phyloP scores from a whole-genome alignment of 2,329 filamentous ascomycete species.

The Diaporthe aspalathi region DNA sequence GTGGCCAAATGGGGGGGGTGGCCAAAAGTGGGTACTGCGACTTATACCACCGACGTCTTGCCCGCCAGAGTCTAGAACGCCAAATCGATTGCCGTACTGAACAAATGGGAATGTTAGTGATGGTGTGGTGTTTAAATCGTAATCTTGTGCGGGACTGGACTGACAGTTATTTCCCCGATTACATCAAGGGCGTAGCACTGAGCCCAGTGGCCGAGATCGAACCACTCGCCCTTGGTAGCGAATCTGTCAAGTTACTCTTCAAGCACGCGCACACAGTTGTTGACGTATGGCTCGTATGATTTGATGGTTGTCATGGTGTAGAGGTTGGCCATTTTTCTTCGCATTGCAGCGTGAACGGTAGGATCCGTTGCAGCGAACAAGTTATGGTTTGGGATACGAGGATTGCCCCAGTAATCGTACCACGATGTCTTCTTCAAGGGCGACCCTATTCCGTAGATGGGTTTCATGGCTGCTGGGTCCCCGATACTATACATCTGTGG shows the following conservation, averaged over 20 bases:
- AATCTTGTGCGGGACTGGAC: not conserved
- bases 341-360: not conserved
- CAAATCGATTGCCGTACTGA: constrained; percentile 7
- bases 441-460: constrained; percentile 9
- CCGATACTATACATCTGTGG: constrained; percentile 12
- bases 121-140: not conserved
- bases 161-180: constrained; percentile 15
- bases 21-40: too few species aligned
- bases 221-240: not conserved
- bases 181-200: constrained; percentile 24
- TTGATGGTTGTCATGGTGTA: constrained; percentile 21
- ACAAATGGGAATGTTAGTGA: not conserved
- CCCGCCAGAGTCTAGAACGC: constrained; percentile 16
- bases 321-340: constrained; percentile 3
- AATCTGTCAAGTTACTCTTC: constrained; percentile 6
- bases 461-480: constrained; percentile 1
- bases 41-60: constrained; percentile 6
- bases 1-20: too few species aligned
- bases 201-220: not conserved
- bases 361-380: not conserved
- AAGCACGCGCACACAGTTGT: constrained; percentile 6
- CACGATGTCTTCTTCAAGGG: constrained; percentile 3
- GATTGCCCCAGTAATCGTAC: constrained; percentile 11
- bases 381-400: not conserved
- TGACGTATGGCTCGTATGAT: constrained; percentile 22